These are phyloP conservation scores for Tuber microsphaerosporum DNA, from an alignment of 495 filamentous ascomycete species.

Conservation along the genomic window DNA sequence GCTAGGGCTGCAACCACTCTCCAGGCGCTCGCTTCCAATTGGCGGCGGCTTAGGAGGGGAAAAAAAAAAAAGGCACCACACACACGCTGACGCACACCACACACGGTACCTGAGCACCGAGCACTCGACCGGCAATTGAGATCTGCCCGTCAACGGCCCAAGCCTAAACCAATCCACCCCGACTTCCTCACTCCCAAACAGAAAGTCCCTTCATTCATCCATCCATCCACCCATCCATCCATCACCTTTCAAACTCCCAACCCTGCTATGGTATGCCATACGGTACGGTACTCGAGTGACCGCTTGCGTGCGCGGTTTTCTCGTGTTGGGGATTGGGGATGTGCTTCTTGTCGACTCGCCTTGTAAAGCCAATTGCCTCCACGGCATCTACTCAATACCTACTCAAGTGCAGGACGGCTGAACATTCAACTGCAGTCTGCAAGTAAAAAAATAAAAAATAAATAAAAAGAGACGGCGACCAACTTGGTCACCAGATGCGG, in stretches of 20 bases:
- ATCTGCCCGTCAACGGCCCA: neutral
- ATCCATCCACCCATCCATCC: neutral
- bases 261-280: neutral
- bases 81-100: neutral
- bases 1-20: neutral
- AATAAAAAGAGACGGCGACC: neutral
- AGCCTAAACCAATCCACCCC: neutral
- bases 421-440: neutral
- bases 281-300: neutral
- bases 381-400: neutral
- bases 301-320: neutral
- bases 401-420: neutral
- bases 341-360: neutral
- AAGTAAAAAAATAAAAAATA: neutral
- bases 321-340: neutral
- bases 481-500: neutral
- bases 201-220: neutral
- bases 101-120: neutral
- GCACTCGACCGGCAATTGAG: neutral
- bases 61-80: neutral
- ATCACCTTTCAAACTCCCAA: neutral
- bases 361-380: neutral
- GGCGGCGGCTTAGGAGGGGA: neutral
- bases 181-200: neutral
- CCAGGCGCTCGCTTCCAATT: neutral